A percentile compares a stretch with the other conserved stretches of the same genome.
These are phyloP conservation scores for Phytophthora cryptogea DNA, from an alignment of 352 stramenopile species.

Conservation along the genomic window DNA sequence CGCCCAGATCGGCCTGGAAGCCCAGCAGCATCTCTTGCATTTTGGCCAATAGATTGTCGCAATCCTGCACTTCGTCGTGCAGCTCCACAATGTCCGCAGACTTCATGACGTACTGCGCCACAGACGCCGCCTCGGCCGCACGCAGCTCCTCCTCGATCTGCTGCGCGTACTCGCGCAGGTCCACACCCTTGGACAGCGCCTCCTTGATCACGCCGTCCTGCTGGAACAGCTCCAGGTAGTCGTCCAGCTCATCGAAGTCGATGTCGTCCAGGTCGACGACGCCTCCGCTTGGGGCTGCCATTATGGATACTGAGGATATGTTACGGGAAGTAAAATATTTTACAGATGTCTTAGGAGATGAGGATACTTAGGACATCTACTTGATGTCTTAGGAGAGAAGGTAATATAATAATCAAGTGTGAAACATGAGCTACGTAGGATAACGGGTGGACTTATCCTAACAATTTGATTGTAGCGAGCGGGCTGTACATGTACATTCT, in stretches of 20 bases:
- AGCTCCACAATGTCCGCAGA: slow-evolving; percentile 91
- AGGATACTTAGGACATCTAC: no score
- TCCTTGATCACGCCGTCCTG: slow-evolving; percentile 93
- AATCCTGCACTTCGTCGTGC: slow-evolving; percentile 95
- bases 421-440: no score
- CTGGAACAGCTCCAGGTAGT: slow-evolving; percentile 95
- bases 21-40: slow-evolving; percentile 98
- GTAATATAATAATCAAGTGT: no score
- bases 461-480: no score
- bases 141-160: slow-evolving; percentile 91
- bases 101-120: slow-evolving; percentile 89
- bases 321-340: neutral
- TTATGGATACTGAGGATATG: neutral
- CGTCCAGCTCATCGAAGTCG: slow-evolving; percentile 93
- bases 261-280: slow-evolving; percentile 85
- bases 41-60: slow-evolving; percentile 95
- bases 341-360: neutral
- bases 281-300: slow-evolving; percentile 19
- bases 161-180: slow-evolving; percentile 89
- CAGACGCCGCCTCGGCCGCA: slow-evolving; percentile 81
- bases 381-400: no score
- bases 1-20: slow-evolving; percentile 98
- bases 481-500: neutral
- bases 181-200: slow-evolving; percentile 89
- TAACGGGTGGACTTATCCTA: no score